Base-by-base conservation (phyloP, 1,284 basidiomycete species). In the Puccinia hordei region DNA sequence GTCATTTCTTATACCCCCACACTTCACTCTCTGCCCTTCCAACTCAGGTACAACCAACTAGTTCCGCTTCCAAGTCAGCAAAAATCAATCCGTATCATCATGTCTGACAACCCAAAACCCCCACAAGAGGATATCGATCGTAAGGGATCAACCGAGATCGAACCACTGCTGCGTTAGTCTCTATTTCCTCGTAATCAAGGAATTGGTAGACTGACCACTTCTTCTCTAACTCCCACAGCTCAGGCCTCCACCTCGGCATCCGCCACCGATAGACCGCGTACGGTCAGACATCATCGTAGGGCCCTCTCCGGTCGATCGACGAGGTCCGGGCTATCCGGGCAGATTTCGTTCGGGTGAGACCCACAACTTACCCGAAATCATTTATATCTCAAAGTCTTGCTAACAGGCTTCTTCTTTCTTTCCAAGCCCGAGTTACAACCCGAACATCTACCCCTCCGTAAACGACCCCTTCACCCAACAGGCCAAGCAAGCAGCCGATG, bases 391-490 rank as follows among this genome's bases (percentile, higher is more conserved):
- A 19, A 15, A 27, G 17, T 49, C 24, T 10, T 61, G 74, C 27
- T 77, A 66, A 53, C 35, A 6, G 2, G 15, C 33, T 24, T 24
- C 24, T 68, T 57, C 22, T 27, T 69, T 30, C n/a, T 30, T 44
- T 2, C 17, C 9, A 30, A 79, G 76, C 1, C 76, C 76, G 1
- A 79, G 53, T 27, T 79, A 61, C 57, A 66, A 59, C 65, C 76
- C 76, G 1, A 79, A 79, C 35, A 79, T 79, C 41, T 79, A 79
- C 33, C 76, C 76, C 17, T 12, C 65, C 24, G 49, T 69, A 8
- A 79, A 79, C 53, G 76, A 79, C 38, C 76, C 76, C 8, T 79
- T 61, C 53, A 79, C 76, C 38, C 33, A 53, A n/a, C 76, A 71
- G 41, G 63, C 76, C 38, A 79, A 71, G 41, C 51, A 68, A n/a